Evolutionary conservation across 23 red algal genomes (phyloP).

Genomic region (Gracilaria caudata): DNA sequence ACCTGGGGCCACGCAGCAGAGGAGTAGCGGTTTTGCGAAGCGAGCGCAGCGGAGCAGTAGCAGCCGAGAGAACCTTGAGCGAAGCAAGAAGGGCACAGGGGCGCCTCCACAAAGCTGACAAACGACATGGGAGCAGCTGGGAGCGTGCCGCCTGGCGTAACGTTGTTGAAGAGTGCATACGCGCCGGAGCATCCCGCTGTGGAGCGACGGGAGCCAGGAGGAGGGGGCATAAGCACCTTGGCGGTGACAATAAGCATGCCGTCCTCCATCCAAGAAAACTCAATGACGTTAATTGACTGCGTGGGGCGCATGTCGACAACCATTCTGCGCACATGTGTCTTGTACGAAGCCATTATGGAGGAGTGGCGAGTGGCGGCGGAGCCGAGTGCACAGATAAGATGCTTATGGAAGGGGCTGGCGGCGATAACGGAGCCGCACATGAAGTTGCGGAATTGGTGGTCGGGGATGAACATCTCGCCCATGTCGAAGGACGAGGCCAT

Average conservation of each 20-base stretch:
- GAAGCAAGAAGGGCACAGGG: slow-evolving; percentile 44
- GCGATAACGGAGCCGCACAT: slow-evolving; percentile 67
- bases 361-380: slow-evolving; percentile 40
- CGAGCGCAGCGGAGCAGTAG: background rate
- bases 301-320: slow-evolving; percentile 59
- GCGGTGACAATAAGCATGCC: slow-evolving; percentile 61
- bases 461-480: slow-evolving; percentile 69
- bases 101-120: slow-evolving; percentile 65
- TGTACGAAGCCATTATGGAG: slow-evolving; percentile 28
- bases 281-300: slow-evolving; percentile 50
- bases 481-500: slow-evolving; percentile 48
- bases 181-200: slow-evolving; percentile 59
- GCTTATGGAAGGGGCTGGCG: slow-evolving; percentile 59
- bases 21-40: background rate
- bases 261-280: slow-evolving; percentile 73
- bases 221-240: slow-evolving; percentile 57
- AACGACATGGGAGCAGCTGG: slow-evolving; percentile 43
- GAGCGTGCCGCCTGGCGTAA: slow-evolving; percentile 25
- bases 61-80: slow-evolving; percentile 47
- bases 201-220: background rate
- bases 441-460: slow-evolving; percentile 48
- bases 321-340: slow-evolving; percentile 47
- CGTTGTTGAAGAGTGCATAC: slow-evolving; percentile 56
- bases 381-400: slow-evolving; percentile 65
- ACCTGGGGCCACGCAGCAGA: slow-evolving; percentile 51